Evolutionary conservation across 1,139 yeast genomes (phyloP), one percentile per base, ranked within the genome.

Genomic region (Yamadazyma conglobata): DNA sequence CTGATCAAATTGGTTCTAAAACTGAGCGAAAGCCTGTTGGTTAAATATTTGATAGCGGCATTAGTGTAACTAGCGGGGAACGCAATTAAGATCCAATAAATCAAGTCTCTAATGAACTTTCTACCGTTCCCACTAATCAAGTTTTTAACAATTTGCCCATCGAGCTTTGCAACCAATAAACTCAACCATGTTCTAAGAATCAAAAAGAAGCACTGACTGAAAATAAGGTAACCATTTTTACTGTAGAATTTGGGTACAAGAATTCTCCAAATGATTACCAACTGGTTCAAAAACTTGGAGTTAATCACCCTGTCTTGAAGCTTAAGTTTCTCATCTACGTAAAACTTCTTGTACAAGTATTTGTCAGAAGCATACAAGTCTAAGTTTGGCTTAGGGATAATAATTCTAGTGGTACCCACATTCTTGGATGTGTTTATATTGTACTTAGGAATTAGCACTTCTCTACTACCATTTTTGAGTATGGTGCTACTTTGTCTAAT

Each of bases 61-160:
- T 89, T 89, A 14, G 96, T 85, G 54, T 87, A 89, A 3, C 94
- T 81, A 1, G 96, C 95, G 1, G 96, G 97, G 43, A 88, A 79
- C 1, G 96, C 96, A 52, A 89, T 78, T 40, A 85, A 61, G 38
- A 89, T 72, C 96, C 96, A 89, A 55, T 84, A 83, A 9, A 77
- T 71, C 54, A 89, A 65, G 50, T 89, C 96, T 41, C 86, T 67
- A 25, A 79, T 54, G 47, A 89, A 88, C 38, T 81, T 81, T 43
- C 66, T 73, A 6, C 91, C 88, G 45, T 83, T 78, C 10, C 88
- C 89, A 19, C 89, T 83, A 47, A 89, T 87, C 52, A 89, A 73
- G 54, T 88, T 93, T 52, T 86, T 81, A 27, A 88, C 96, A 32
- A 89, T 83, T 52, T 85, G 91, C 49, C 96, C 96, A 57, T 89